Evolutionary conservation across 2,329 filamentous ascomycete species (phyloP).

Genomic region (Harringtonia aguacate): DNA sequence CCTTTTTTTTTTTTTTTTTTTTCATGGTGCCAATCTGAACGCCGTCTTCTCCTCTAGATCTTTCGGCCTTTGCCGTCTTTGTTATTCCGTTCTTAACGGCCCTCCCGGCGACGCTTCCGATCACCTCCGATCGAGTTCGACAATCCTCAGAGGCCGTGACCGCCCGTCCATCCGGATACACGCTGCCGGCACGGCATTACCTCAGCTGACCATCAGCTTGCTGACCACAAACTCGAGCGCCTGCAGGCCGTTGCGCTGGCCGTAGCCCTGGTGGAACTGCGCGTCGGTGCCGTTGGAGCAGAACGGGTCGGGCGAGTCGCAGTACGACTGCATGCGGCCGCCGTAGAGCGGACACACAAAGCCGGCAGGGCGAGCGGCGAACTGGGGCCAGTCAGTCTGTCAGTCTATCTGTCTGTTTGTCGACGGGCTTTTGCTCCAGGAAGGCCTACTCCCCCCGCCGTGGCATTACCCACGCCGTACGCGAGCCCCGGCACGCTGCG

Average conservation of each 20-base stretch:
- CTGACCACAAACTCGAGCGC: constrained; percentile 47
- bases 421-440: too few species aligned
- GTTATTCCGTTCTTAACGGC: too few species aligned
- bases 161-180: too few species aligned
- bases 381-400: constrained; percentile 25
- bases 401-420: neutral
- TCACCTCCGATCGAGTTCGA: too few species aligned
- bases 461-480: constrained; percentile 49
- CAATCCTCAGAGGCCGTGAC: too few species aligned
- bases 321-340: constrained; percentile 45
- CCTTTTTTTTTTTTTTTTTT: too few species aligned
- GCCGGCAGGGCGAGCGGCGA: constrained; percentile 43
- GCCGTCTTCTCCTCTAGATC: too few species aligned
- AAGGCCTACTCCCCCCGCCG: constrained; percentile 40
- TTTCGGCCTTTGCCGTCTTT: too few species aligned
- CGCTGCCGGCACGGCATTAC: too few species aligned
- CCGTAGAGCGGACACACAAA: constrained; percentile 39
- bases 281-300: constrained; percentile 47
- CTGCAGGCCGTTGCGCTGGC: constrained; percentile 41
- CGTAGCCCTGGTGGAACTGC: constrained; percentile 46
- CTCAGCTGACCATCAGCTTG: constrained; percentile 24
- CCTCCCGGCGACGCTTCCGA: too few species aligned
- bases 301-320: constrained; percentile 48
- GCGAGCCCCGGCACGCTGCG: constrained; percentile 38
- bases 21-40: too few species aligned